Evolutionary conservation across 1,284 basidiomycete species (phyloP), one percentile per base, ranked within the genome.

Genomic region (Agroathelia rolfsii): DNA sequence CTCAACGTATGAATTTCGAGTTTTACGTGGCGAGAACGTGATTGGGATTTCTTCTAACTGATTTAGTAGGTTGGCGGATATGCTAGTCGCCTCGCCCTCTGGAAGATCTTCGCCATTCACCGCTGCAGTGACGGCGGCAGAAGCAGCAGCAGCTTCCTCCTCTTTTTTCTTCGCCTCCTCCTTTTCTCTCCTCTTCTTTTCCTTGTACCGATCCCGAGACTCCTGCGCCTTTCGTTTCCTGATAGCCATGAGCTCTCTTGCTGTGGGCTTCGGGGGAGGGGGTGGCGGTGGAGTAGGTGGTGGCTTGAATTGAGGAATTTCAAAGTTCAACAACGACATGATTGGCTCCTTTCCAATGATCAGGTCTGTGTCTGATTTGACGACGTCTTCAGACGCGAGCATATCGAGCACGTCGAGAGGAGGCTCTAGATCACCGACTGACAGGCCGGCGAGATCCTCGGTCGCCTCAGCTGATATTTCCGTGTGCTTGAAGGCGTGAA

Each of bases 381-480:
- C 66, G 15, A 53, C 48, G 16, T 70, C 64, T 15, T 52, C 46
- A 6, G 71, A 72, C 10, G 65, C 41, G 8, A 85, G 63, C 8
- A 81, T 59, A 9, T 68, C 57, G 2, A 85, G 58, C 3, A 69
- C 47, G 2, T 65, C 53, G 1, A 76, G 41, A 1, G 76, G 64
- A 0, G 82, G 76, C 50, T 90, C 87, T 12, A 90, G 65, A 47
- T 87, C 74, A 11, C 80, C 80, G 8, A 67, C 50, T n/a, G 37
- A 44, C 37, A n/a, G n/a, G n/a, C n/a, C n/a, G n/a, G n/a, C 16
- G 22, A 4, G 33, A 33, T 14, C n/a, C n/a, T 14, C n/a, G 14
- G 22, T 16, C 9, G 33, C 27, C 13, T 6, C 17, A 33, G 15
- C 13, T 5, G 30, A 30, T 17, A 15, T 18, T 10, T 30, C 33